A percentile compares a stretch with the other conserved stretches of the same genome.
These are phyloP conservation scores for Poteriospumella lacustris DNA, from an alignment of 108 stramenopile species.

Conservation along the genomic window DNA sequence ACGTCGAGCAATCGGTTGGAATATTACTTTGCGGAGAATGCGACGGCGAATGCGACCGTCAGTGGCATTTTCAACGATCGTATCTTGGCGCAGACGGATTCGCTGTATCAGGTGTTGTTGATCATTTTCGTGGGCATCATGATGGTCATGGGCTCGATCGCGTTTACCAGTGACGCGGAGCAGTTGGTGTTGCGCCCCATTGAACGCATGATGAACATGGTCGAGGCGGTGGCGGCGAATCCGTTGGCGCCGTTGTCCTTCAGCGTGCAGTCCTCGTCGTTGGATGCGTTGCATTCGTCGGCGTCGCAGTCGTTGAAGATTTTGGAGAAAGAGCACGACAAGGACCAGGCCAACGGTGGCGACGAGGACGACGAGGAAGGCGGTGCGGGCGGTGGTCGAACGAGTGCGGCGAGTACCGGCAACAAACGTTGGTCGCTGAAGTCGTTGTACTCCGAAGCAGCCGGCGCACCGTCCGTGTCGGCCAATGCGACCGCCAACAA, in stretches of 20 bases:
- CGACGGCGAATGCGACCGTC: background rate
- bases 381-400: too few species aligned
- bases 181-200: constrained; percentile 60
- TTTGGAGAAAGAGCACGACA: too few species aligned
- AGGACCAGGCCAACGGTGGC: too few species aligned
- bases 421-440: too few species aligned
- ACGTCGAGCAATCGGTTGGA: background rate
- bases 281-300: too few species aligned
- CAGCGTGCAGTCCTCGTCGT: too few species aligned
- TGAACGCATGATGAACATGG: constrained; percentile 56
- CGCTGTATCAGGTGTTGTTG: background rate
- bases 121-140: constrained; percentile 47
- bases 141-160: constrained; percentile 50
- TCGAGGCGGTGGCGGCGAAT: constrained; percentile 55
- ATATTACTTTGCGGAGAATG: background rate
- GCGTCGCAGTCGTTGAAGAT: too few species aligned
- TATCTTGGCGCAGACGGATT: background rate
- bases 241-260: constrained; percentile 50
- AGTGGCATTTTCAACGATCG: background rate
- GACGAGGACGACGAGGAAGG: too few species aligned
- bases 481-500: too few species aligned
- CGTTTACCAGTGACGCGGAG: constrained; percentile 61
- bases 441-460: too few species aligned
- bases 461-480: too few species aligned
- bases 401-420: too few species aligned